Evolutionary conservation across 345 rosid species (phyloP), one percentile per base, ranked within the genome.

Genomic region (Bruguiera sexangula): DNA sequence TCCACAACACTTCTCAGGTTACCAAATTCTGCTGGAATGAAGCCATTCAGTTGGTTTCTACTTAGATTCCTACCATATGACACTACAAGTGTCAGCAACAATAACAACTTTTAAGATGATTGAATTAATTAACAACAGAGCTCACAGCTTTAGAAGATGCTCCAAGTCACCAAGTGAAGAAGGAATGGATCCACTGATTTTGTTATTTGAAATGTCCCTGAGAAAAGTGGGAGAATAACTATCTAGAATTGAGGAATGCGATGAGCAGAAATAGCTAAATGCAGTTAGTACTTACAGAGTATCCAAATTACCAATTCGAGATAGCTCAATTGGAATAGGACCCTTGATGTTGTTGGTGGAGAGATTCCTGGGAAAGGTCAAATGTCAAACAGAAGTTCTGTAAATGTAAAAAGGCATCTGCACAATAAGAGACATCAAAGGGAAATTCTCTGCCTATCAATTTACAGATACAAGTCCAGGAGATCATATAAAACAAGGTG

Each of bases 111-210:
- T 68, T 24, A 30, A 65, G 62, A 70, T 34, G 60, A 52, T 71
- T 46, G 31, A 65, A 37, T 55, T 9, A 72, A 56, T 73, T 20
- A 50, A 37, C 21, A 50, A 70, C 2, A 43, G 66, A 62, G 77
- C 92, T 86, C 62, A 95, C 99, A 95, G 82, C 87, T 90, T 92
- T 37, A 90, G 84, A 70, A 95, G 93, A 79, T 95, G 99, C 76
- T 95, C 99, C 79, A 95, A 81, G 80, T 92, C 98, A 72, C 99
- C 98, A 21, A 95, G 85, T 46, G 99, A 83, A 78, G 96, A 80
- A 72, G 99, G 99, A 65, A 95, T 90, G 39, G 72, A 79, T 52
- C 98, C 99, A 74, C 67, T 82, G 63, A 95, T 89, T 73, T 85
- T 84, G 86, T 95, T 95, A 65, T 82, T 74, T 26, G 98, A 95